Evolutionary conservation across 1,284 basidiomycete species (phyloP), one percentile per base, ranked within the genome.

Genomic region (Butyriboletus regius): DNA sequence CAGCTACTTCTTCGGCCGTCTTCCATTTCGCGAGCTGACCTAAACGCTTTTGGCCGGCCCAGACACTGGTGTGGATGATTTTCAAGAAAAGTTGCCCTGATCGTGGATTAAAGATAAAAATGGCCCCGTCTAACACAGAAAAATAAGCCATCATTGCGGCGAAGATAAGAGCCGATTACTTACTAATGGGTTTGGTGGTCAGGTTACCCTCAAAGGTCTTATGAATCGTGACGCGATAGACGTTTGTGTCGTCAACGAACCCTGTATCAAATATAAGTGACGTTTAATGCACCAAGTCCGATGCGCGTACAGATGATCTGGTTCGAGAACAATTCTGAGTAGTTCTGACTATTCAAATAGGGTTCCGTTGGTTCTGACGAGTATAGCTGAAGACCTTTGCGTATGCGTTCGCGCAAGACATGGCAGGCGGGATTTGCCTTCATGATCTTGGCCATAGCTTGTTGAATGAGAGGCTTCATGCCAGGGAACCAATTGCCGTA

Each of bases 401-500:
- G 83, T 62, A 99, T 96, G 74, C 96, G 95, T 73, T 99, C 96
- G 46, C 96, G 88, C 50, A 98, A 74, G 32, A 99, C 96, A 67
- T 98, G 96, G 49, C 91, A 85, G n/a, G 96, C 96, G 10, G 96
- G 96, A 62, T 96, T 95, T 40, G 92, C 93, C 69, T 95, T 95
- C 93, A 98, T 96, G 70, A 99, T 91, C 80, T 98, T 99, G 39
- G 89, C 91, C 93, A 99, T 97, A 4, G 95, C 96, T 72, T 98
- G 94, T 71, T 97, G 95, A 55, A 98, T 86, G 54, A 98, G 79
- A 5, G 95, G 92, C 74, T 98, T 98, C 79, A 95, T 82, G 48
- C 95, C 95, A 15, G 96, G 95, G 87, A 98, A 97, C 92, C 93
- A 98, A 68, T 96, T 95, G 54, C 95, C 96, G 65, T 97, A 99